Evolutionary conservation across 202 grass and related monocot genomes (phyloP), one percentile per base, ranked within the genome.

Genomic region (Dendrocalamus latiflorus): DNA sequence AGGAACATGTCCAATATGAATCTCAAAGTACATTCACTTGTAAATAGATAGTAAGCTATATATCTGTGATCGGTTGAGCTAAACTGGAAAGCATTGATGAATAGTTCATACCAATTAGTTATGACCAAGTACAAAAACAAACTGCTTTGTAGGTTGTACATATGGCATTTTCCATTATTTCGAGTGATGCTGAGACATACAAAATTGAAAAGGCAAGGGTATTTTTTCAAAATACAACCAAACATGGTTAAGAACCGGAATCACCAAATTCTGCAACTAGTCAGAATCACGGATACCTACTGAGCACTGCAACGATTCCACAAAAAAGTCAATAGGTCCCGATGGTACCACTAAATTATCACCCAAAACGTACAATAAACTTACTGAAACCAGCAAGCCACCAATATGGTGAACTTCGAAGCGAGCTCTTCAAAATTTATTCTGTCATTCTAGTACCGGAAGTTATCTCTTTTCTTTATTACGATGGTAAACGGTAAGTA

Each of bases 1-100:
- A 69, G 48, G 44, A 79, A 85, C 53, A 48, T 22, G 57, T 80
- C 18, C 25, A 21, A 33, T 63, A 72, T 68, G 55, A 74, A 55
- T 57, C 28, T 77, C 22, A 9, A 59, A 69, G 48, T 43, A 28
- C 26, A 60, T 28, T 60, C 11, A 60, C 57, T 25, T 58, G 10
- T 58, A 58, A 58, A 58, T 12, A 58, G n/a, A 58, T 58, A 58
- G n/a, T 56, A 56, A 56, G 55, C 21, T 58, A 25, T 58, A 25
- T 58, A 25, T 12, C 21, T 58, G 21, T 4, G 1, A 58, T 13
- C 1, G 53, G 55, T 28, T 53, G 63, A 56, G 9, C 2, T 17
- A 54, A 80, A 68, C 2, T 18, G 15, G 14, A 68, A 30, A 69
- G 42, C 6, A 48, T 71, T 81, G 64, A n/a, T 33, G 36, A 64